Evolutionary conservation across 345 rosid species (phyloP).

Genomic region (Gossypium rotundifolium): DNA sequence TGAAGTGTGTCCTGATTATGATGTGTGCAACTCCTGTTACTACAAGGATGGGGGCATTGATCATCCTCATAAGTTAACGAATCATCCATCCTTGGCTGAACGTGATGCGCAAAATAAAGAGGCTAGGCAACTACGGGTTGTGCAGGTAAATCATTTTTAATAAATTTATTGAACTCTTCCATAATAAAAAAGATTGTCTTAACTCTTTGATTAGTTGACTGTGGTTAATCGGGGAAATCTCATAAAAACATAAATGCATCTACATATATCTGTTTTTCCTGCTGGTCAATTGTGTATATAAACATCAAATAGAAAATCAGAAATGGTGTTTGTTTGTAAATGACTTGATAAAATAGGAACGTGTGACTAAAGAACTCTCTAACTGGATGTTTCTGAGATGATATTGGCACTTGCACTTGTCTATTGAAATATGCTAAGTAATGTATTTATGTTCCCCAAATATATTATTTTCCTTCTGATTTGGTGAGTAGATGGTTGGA

Average conservation of each 20-base stretch:
- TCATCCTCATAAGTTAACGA: constrained; percentile 95
- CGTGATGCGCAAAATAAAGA: constrained; percentile 97
- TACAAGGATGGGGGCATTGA: constrained; percentile 70
- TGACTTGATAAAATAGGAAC: neutral
- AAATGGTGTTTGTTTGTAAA: neutral
- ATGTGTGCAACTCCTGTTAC: constrained; percentile 86
- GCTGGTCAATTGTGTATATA: neutral
- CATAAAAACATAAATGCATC: neutral
- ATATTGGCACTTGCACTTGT: neutral
- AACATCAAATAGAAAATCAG: neutral
- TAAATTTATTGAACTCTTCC: neutral
- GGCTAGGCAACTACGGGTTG: constrained; percentile 84
- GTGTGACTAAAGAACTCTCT: neutral
- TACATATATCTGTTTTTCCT: neutral
- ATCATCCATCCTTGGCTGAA: constrained; percentile 80
- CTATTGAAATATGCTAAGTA: neutral
- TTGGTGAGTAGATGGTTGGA: neutral
- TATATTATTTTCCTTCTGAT: neutral
- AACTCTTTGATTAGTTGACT: neutral
- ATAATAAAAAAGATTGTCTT: neutral
- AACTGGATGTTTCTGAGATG: neutral
- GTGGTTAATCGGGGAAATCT: neutral
- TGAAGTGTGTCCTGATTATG: constrained; percentile 94
- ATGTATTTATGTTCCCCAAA: neutral
- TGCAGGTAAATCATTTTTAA: constrained; percentile 44